These are phyloP conservation scores for Coemansia sp. DNA, from an alignment of 192 early-diverging fungal species.

Conservation along the genomic window DNA sequence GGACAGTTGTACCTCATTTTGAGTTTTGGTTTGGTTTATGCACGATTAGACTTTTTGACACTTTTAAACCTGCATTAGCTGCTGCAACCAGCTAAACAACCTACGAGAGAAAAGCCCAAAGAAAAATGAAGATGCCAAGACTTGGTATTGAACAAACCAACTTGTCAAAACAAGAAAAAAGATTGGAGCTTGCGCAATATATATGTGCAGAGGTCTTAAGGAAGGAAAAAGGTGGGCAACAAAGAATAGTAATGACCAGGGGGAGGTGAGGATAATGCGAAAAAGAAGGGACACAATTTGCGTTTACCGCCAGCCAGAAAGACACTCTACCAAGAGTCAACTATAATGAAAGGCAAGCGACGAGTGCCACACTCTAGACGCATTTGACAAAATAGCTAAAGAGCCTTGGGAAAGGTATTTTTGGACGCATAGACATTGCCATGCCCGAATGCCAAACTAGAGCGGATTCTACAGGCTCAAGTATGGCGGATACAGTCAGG, in stretches of 20 bases:
- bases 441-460: too few relatives aligned
- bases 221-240: neutral
- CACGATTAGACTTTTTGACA: neutral
- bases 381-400: too few relatives aligned
- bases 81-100: neutral
- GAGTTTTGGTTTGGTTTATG: neutral
- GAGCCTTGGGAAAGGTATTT: too few relatives aligned
- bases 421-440: too few relatives aligned
- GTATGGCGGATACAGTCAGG: neutral
- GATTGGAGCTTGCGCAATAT: neutral
- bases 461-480: too few relatives aligned
- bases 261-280: neutral
- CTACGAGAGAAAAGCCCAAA: neutral
- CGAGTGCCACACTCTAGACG: too few relatives aligned
- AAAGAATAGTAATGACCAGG: neutral
- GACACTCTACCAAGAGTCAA: neutral
- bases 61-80: neutral
- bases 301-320: neutral
- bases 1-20: slow-evolving; percentile 30
- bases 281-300: neutral
- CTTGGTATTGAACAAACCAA: neutral
- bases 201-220: neutral
- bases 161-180: neutral
- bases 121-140: neutral
- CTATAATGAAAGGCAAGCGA: too few relatives aligned